Evolutionary conservation across 2,329 filamentous ascomycete genomes (phyloP).

Genomic region (Cercospora sp.): DNA sequence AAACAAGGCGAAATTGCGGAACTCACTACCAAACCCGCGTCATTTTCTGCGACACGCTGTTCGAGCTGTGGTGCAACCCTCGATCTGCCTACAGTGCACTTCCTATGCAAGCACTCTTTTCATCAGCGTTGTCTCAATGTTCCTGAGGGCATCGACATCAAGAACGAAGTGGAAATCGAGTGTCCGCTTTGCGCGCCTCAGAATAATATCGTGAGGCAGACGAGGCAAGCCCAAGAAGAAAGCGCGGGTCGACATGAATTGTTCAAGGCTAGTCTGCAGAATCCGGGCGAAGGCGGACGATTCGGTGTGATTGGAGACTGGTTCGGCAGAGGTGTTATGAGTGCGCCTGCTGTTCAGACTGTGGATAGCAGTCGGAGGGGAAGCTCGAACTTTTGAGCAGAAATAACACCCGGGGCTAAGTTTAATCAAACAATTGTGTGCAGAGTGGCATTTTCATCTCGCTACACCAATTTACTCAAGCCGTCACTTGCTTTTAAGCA

Average conservation of each 20-base stretch:
- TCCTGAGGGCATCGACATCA: conserved; percentile 41
- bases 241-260: conserved; percentile 84
- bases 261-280: conserved; percentile 76
- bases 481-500: neutral
- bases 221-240: conserved; percentile 82
- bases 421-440: neutral
- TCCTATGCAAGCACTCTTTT: conserved; percentile 95
- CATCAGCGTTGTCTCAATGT: conserved; percentile 84
- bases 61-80: conserved; percentile 75
- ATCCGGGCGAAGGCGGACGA: conserved; percentile 66
- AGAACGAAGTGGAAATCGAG: conserved; percentile 66
- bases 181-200: conserved; percentile 82
- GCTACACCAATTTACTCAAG: too few relatives aligned
- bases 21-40: conserved; percentile 74
- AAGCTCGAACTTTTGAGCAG: neutral
- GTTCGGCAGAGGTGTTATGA: conserved; percentile 93
- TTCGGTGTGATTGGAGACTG: conserved; percentile 93
- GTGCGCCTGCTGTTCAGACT: conserved; percentile 36
- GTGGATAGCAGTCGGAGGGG: conserved; percentile 3
- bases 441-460: conserved; percentile 41
- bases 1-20: conserved; percentile 78
- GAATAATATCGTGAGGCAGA: conserved; percentile 85
- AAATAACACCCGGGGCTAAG: neutral
- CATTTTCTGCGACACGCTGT: conserved; percentile 89
- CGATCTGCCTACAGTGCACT: conserved; percentile 89